Base-by-base conservation (phyloP, 371 early-diverging fungal genomes). In the Rhizopus delemar region DNA sequence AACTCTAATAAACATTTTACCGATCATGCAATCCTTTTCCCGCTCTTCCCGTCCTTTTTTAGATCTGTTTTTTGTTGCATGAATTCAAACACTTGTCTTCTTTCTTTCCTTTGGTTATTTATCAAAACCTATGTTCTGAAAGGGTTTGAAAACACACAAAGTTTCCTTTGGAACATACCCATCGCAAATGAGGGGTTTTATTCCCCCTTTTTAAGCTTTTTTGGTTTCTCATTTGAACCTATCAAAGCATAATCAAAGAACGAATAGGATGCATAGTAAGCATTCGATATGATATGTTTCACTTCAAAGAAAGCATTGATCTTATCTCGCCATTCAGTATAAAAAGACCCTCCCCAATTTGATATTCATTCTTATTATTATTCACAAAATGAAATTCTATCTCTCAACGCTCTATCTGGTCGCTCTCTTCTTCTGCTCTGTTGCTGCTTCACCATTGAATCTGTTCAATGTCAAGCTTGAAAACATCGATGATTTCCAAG, bases 1-100 rank as follows among this genome's bases (percentile, higher is more conserved):
- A 78, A 59, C 61, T 78, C 36, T 78, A 32, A n/a, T 46, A 11
- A 36, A 36, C 2, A 11, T 36, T 36, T 11, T 36, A 11, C 11
- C 36, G 11, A 36, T 36, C 22, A 36, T 36, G 6, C 6, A 8
- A 36, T 36, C 11, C 0, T 36, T 36, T 36, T 36, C 36, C 36
- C 36, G 36, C 11, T 36, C 36, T 6, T 22, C 22, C 22, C 22
- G 11, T 36, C 8, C 36, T 36, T 36, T 6, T 8, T 11, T 8
- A 8, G 36, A 36, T 36, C 11, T 36, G 36, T 36, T 11, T 6
- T 8, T 36, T 8, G 2, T 8, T 6, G 8, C 6, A 8, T 36
- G 36, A 36, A 36, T 36, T 36, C 36, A 11, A 36, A 8, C 2
- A 8, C 16, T 46, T 50, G n/a, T 32, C 46, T 49, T 35, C 29